These are phyloP conservation scores for Fusarium sp. DNA, from an alignment of 2,329 filamentous ascomycete genomes.

Conservation along the genomic window DNA sequence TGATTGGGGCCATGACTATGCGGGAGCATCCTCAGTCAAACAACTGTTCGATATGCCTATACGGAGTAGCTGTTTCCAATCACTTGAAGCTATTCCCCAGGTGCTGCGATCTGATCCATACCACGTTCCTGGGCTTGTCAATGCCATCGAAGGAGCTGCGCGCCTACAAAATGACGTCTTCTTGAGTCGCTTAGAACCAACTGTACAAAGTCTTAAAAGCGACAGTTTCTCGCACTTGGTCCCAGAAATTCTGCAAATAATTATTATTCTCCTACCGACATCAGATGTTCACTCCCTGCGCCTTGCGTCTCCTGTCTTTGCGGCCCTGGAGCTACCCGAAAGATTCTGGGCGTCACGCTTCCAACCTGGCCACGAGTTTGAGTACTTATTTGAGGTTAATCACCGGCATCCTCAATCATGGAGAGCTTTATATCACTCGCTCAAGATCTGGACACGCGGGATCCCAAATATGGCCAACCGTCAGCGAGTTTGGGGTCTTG, in stretches of 20 bases:
- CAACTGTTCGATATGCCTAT: not conserved
- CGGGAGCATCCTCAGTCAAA: not conserved
- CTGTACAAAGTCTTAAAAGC: not conserved
- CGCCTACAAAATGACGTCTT: not conserved
- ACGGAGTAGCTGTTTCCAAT: not conserved
- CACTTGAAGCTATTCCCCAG: too few relatives aligned
- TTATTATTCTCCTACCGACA: not conserved
- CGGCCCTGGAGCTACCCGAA: not conserved
- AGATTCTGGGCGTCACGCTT: conserved; percentile 29
- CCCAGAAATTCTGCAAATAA: conserved; percentile 12
- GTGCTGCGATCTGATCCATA: not conserved
- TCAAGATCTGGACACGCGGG: not conserved
- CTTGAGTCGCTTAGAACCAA: not conserved
- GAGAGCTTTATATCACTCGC: not conserved
- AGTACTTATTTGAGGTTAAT: not conserved
- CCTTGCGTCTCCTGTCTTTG: conserved; percentile 17
- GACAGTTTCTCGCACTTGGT: conserved; percentile 8
- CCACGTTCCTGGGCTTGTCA: rapidly evolving
- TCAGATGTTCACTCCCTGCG: conserved; percentile 9
- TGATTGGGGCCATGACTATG: conserved; percentile 26
- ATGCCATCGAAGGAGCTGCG: not conserved
- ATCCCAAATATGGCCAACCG: too few relatives aligned
- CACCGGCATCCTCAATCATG: not conserved
- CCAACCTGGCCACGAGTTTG: conserved; percentile 10
- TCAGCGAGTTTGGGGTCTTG: not conserved